phyloP scores from a whole-genome alignment of 257 asterid species.

The Lavandula angustifolia region DNA sequence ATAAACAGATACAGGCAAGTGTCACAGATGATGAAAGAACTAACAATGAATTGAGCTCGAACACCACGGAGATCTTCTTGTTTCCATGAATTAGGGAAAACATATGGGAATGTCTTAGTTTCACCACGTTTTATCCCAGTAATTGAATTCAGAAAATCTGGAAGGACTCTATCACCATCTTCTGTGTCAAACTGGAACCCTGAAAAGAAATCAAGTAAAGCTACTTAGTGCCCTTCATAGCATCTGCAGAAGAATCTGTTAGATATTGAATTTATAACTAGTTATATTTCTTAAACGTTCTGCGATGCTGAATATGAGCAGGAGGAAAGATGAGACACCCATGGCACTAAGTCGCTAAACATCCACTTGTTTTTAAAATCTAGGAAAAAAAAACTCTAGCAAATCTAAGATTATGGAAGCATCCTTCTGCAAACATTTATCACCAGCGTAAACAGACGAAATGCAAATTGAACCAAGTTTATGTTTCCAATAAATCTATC shows the following conservation, averaged over 20 bases:
- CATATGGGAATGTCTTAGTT: constrained; percentile 73
- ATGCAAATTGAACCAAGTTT: constrained; percentile 3
- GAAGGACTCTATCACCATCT: constrained; percentile 83
- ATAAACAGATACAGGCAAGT: background rate
- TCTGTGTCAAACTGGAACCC: constrained; percentile 96
- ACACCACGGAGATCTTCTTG: constrained; percentile 94
- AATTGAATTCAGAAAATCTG: constrained; percentile 69
- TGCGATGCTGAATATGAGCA: constrained; percentile 5
- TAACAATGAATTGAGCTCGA: constrained; percentile 79
- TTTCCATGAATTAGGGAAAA: constrained; percentile 88
- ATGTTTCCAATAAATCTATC: constrained; percentile 1
- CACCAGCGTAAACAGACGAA: constrained; percentile 1
- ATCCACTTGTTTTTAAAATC: background rate
- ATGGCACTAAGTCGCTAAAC: background rate
- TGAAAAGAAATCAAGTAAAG: constrained; percentile 33
- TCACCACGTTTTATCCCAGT: constrained; percentile 73
- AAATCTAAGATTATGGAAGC: background rate
- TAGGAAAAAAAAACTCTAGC: background rate
- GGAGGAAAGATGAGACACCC: background rate
- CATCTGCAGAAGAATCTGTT: constrained; percentile 7
- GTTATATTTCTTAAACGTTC: background rate
- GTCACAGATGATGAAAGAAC: constrained; percentile 31
- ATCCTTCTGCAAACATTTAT: background rate
- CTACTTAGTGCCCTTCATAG: constrained; percentile 7
- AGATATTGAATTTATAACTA: constrained; percentile 5